A percentile compares a stretch with the other conserved stretches of the same genome.
These are phyloP conservation scores for Fusarium sterilihyphosum DNA, from an alignment of 2,329 filamentous ascomycete genomes.

Conservation along the genomic window DNA sequence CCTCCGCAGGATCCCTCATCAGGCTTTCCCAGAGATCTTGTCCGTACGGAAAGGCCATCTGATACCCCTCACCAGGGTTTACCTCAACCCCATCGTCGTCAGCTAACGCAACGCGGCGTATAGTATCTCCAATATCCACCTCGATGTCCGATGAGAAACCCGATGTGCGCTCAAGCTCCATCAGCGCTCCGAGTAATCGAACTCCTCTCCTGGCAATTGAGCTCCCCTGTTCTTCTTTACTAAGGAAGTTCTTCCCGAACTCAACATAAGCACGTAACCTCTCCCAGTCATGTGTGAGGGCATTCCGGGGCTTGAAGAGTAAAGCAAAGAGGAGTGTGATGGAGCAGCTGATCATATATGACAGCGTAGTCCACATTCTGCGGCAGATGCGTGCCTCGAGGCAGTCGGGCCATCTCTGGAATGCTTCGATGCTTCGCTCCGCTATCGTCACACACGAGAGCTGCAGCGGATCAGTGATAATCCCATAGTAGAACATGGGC, in stretches of 20 bases:
- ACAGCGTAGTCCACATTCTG: constrained; percentile 1
- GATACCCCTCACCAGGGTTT: neutral
- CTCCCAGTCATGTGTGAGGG: neutral
- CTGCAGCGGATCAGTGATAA: neutral
- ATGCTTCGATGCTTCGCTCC: neutral
- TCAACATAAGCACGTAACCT: neutral
- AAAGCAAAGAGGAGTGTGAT: neutral
- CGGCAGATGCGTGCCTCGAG: neutral
- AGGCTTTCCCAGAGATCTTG: constrained; percentile 3
- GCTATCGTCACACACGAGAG: neutral
- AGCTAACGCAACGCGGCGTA: neutral
- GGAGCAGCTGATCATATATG: constrained; percentile 1
- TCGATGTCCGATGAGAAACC: neutral
- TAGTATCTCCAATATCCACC: neutral
- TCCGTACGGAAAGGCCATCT: neutral
- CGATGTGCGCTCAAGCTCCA: neutral
- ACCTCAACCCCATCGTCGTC: neutral
- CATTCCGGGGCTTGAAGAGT: neutral
- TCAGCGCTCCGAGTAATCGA: neutral
- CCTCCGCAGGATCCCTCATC: neutral
- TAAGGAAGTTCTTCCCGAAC: neutral
- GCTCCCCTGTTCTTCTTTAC: neutral
- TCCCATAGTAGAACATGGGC: fast-evolving
- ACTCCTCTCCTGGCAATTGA: neutral
- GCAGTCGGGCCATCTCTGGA: neutral